Evolutionary conservation across 768 basidiomycete species (phyloP).

Genomic region (Cystofilobasidium ferigula): DNA sequence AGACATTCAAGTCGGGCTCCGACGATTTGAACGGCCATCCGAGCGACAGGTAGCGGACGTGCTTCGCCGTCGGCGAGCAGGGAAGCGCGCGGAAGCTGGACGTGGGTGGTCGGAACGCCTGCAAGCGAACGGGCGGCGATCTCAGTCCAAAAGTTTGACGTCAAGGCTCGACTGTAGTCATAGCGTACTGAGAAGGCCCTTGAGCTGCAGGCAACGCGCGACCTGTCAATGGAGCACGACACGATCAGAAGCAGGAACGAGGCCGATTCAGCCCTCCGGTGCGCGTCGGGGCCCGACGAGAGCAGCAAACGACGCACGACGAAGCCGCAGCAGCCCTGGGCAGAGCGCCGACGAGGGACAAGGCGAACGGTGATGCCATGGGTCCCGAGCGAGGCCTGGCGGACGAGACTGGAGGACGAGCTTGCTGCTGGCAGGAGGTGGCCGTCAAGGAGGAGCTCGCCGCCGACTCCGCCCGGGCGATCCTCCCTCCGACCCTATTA

Average conservation of each 20-base stretch:
- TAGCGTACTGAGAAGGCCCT: background rate
- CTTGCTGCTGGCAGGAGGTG: no score
- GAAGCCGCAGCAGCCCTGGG: background rate
- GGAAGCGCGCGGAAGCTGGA: background rate
- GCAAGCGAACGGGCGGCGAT: background rate
- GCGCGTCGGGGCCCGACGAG: no score
- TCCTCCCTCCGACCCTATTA: no score
- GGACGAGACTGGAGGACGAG: no score
- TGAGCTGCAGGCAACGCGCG: background rate
- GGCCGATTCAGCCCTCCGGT: background rate
- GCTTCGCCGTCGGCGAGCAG: background rate
- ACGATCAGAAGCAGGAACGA: background rate
- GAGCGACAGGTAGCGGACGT: background rate
- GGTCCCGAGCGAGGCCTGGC: no score
- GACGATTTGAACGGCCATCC: slow-evolving; percentile 5
- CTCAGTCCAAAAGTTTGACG: no score
- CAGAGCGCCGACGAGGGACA: background rate
- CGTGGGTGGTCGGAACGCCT: background rate
- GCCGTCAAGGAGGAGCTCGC: no score
- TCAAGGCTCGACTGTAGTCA: no score
- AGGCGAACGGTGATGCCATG: background rate
- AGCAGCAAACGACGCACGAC: background rate
- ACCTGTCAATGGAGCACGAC: background rate
- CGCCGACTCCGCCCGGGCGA: no score
- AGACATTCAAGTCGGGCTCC: background rate